These are phyloP conservation scores for Boehmeria nivea DNA, from an alignment of 306 rosid genomes.

Conservation along the genomic window DNA sequence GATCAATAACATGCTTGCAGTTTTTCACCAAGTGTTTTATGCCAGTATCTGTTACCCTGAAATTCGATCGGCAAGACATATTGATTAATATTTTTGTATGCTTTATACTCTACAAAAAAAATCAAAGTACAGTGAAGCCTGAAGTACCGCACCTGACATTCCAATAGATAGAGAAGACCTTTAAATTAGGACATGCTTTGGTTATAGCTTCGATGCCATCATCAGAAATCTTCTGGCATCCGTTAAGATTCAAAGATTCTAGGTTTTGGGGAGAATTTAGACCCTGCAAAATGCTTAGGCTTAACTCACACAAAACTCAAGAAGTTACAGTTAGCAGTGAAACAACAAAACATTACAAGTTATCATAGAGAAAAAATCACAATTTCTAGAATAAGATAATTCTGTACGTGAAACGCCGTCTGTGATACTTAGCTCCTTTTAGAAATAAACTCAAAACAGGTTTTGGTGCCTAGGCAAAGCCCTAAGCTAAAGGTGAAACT, in stretches of 20 bases:
- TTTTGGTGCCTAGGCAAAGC: too few species aligned
- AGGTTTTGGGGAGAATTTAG: constrained; percentile 54
- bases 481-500: too few species aligned
- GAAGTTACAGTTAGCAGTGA: too few species aligned
- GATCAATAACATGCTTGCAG: constrained; percentile 55
- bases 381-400: too few species aligned
- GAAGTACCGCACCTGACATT: constrained; percentile 89
- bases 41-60: constrained; percentile 63
- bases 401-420: too few species aligned
- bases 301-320: not conserved
- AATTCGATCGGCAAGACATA: constrained; percentile 21
- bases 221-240: constrained; percentile 85
- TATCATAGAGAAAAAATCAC: too few species aligned
- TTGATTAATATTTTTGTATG: constrained; percentile 7
- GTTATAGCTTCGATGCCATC: constrained; percentile 66
- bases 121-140: too few species aligned
- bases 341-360: too few species aligned
- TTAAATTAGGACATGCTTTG: constrained; percentile 53
- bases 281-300: constrained; percentile 39
- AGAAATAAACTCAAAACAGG: too few species aligned
- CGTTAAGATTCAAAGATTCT: constrained; percentile 71
- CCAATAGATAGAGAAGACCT: constrained; percentile 67
- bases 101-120: too few species aligned
- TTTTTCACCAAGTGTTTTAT: constrained; percentile 40
- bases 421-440: too few species aligned